Percentiles rank a stretch among this genome's conserved stretches.
These are phyloP conservation scores for Claviceps spartinae DNA, from an alignment of 2,329 filamentous ascomycete genomes.

Conservation along the genomic window DNA sequence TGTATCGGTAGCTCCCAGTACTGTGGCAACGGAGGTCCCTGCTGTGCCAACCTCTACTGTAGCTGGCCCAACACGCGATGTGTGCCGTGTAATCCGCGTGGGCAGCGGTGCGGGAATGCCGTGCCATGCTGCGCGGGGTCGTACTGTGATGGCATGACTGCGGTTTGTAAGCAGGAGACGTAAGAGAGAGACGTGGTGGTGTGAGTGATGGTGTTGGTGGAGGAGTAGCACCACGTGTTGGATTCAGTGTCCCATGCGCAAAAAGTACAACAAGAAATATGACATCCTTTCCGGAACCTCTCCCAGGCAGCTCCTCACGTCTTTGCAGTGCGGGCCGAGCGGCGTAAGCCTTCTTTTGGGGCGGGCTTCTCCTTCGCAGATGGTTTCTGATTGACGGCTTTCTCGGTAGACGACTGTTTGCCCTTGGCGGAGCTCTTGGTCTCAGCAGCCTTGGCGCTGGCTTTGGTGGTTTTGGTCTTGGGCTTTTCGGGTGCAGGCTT, in stretches of 20 bases:
- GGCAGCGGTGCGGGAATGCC: not conserved
- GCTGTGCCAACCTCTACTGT: constrained; percentile 2
- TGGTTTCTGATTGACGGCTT: constrained; percentile 1
- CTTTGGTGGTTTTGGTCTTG: constrained; percentile 4
- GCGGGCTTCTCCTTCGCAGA: constrained; percentile 10
- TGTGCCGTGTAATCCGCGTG: not conserved
- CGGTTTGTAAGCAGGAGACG: not conserved
- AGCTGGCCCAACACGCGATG: constrained; percentile 1
- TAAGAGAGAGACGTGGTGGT: not conserved
- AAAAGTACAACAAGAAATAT: not conserved
- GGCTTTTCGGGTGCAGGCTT: constrained; percentile 4
- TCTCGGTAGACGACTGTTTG: constrained; percentile 2
- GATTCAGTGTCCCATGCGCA: too few relatives aligned
- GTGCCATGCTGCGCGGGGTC: constrained; percentile 1
- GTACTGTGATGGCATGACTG: not conserved
- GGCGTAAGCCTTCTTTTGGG: constrained; percentile 15
- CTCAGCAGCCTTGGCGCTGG: constrained; percentile 1
- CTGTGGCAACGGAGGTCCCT: not conserved
- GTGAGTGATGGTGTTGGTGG: not conserved
- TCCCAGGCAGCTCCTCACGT: constrained; percentile 1
- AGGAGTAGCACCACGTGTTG: not conserved
- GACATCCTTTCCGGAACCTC: not conserved
- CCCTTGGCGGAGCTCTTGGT: constrained; percentile 2
- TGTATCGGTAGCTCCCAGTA: not conserved
- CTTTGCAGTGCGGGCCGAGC: constrained; percentile 14